Conservation (phyloP, 2,329 filamentous ascomycete genomes). For the Triangularia verruculosa region DNA sequence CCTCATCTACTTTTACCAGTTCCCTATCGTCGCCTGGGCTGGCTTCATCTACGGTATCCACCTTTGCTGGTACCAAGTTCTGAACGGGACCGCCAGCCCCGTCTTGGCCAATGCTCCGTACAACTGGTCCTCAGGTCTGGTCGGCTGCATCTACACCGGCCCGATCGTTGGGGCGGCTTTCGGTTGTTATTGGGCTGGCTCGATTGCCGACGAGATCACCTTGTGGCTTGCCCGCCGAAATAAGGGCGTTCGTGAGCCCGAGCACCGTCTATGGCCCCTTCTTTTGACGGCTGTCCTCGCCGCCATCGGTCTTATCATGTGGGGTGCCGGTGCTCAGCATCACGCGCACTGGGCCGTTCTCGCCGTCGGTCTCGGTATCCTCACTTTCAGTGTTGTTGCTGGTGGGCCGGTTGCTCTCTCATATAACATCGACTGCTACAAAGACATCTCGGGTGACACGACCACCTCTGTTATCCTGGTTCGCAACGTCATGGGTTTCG, state of each 20-base stretch:
- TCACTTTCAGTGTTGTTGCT: conserved; percentile 39
- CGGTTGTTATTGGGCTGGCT: conserved; percentile 25
- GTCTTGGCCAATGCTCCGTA: conserved; percentile 26
- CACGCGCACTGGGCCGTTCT: conserved; percentile 42
- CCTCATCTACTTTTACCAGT: conserved; percentile 14
- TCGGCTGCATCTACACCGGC: conserved; percentile 25
- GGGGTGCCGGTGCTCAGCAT: conserved; percentile 47
- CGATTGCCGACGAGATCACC: conserved; percentile 23
- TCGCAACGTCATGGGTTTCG: conserved; percentile 31
- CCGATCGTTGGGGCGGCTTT: conserved; percentile 26
- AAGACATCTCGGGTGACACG: conserved; percentile 29
- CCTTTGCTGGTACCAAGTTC: conserved; percentile 30
- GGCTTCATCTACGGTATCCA: conserved; percentile 30
- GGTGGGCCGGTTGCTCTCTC: conserved; percentile 39
- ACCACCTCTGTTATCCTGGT: conserved; percentile 29
- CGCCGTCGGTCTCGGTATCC: conserved; percentile 40
- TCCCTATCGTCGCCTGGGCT: conserved; percentile 20
- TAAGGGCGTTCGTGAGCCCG: conserved; percentile 36
- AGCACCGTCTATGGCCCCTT: conserved; percentile 31
- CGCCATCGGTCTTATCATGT: conserved; percentile 42
- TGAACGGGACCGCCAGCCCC: conserved; percentile 27
- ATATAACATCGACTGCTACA: conserved; percentile 43
- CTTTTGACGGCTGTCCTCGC: conserved; percentile 37
- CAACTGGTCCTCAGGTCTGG: conserved; percentile 23
- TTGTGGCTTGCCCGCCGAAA: conserved; percentile 40